Percentiles rank a stretch among this genome's conserved stretches.
Conservation (phyloP, 192 early-diverging fungal species). For the Rhizoclosmatium globosum region DNA sequence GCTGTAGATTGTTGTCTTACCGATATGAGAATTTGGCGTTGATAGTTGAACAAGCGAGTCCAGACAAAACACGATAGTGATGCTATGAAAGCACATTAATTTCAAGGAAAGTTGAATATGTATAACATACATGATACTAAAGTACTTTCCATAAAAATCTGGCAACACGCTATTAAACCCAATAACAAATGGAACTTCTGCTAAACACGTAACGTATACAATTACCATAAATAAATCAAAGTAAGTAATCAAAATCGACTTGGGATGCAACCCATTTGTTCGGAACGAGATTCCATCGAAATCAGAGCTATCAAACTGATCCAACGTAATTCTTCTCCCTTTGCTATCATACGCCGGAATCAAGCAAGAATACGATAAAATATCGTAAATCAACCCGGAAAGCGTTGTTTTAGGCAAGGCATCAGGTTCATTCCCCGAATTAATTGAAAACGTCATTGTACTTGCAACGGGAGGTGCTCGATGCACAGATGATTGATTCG, state of each 20-base stretch:
- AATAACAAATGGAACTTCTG: background rate
- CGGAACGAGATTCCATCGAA: background rate
- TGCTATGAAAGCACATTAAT: background rate
- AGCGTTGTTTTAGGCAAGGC: background rate
- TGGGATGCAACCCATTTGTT: constrained; percentile 8
- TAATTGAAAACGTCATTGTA: background rate
- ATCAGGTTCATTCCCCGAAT: background rate
- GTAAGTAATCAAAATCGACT: background rate
- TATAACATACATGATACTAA: background rate
- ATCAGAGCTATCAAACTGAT: constrained; percentile 5
- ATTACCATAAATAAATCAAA: background rate
- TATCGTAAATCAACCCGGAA: background rate
- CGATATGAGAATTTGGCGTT: background rate
- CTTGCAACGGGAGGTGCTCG: background rate
- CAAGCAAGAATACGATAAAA: background rate
- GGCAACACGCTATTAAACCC: background rate
- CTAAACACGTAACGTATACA: background rate
- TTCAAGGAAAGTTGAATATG: background rate
- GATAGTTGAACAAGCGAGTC: background rate
- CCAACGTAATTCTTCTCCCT: background rate
- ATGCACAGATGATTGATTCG: background rate
- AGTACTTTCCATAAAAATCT: background rate
- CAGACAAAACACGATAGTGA: background rate
- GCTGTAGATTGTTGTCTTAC: background rate
- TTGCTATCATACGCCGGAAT: constrained; percentile 15